Evolutionary conservation across 176 grass and related monocot species (phyloP).

Genomic region (Triticum monococcum): DNA sequence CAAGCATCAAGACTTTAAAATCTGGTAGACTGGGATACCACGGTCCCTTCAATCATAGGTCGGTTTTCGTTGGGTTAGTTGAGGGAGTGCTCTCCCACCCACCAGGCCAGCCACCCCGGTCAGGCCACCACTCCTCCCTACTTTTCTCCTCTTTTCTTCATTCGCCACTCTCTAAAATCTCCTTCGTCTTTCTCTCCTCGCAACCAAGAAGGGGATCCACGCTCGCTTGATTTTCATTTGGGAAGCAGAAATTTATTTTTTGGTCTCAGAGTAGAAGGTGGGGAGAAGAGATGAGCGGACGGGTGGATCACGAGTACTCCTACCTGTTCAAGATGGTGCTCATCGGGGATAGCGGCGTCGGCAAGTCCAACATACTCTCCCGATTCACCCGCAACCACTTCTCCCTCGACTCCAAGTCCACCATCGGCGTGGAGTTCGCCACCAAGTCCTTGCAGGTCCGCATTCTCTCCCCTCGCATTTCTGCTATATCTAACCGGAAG

Average conservation of each 20-base stretch:
- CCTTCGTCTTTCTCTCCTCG: background rate
- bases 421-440: slow-evolving; percentile 90
- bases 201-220: slow-evolving; percentile 6
- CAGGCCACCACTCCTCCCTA: background rate
- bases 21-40: too few species aligned
- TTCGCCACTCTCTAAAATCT: background rate
- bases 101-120: background rate
- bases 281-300: slow-evolving; percentile 35
- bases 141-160: background rate
- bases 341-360: slow-evolving; percentile 84
- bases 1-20: too few species aligned
- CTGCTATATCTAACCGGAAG: background rate
- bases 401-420: slow-evolving; percentile 86
- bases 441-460: slow-evolving; percentile 68
- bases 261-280: background rate
- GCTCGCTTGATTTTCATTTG: background rate
- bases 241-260: background rate
- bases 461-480: background rate
- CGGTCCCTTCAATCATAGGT: too few species aligned
- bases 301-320: slow-evolving; percentile 82
- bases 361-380: slow-evolving; percentile 88
- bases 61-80: slow-evolving; percentile 12
- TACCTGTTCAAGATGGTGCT: slow-evolving; percentile 95
- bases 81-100: slow-evolving; percentile 32
- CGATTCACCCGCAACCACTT: slow-evolving; percentile 88